Percentiles rank a stretch among this genome's conserved stretches.
These are phyloP conservation scores for Fusarium nematophilum DNA, from an alignment of 2,329 filamentous ascomycete genomes.

Conservation along the genomic window DNA sequence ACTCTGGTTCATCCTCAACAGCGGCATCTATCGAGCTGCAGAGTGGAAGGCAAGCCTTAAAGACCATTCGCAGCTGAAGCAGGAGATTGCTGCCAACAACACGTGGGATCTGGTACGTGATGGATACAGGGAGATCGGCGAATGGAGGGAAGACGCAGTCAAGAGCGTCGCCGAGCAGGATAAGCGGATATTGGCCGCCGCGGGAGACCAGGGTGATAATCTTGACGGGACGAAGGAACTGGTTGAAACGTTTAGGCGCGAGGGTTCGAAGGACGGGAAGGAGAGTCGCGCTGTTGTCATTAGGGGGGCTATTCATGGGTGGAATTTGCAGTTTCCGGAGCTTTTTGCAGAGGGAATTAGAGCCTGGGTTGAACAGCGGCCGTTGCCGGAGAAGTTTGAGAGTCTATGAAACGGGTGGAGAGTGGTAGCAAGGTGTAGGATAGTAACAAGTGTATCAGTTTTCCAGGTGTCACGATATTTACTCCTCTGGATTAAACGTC, in stretches of 20 bases:
- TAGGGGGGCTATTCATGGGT: constrained; percentile 50
- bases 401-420: too few relatives aligned
- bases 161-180: constrained; percentile 29
- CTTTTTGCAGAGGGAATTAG: constrained; percentile 49
- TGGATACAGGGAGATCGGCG: constrained; percentile 38
- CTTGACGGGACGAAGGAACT: constrained; percentile 42
- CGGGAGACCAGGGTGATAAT: constrained; percentile 50
- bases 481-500: too few relatives aligned
- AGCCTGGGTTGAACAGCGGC: constrained; percentile 47
- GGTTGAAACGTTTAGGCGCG: constrained; percentile 35
- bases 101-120: constrained; percentile 41
- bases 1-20: constrained; percentile 39
- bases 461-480: too few relatives aligned
- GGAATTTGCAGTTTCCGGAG: constrained; percentile 52
- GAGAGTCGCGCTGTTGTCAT: constrained; percentile 44
- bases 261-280: constrained; percentile 28
- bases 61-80: constrained; percentile 44
- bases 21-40: constrained; percentile 42
- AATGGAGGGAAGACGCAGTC: constrained; percentile 41
- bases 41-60: constrained; percentile 44
- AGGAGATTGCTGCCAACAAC: constrained; percentile 49
- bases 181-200: constrained; percentile 42
- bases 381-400: constrained; percentile 37
- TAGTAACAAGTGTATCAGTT: too few relatives aligned
- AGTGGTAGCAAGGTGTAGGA: too few relatives aligned